Percentiles rank a stretch among this genome's conserved stretches.
Evolutionary conservation across 2,329 filamentous ascomycete genomes (phyloP).

Genomic region (Penicillium carneum): DNA sequence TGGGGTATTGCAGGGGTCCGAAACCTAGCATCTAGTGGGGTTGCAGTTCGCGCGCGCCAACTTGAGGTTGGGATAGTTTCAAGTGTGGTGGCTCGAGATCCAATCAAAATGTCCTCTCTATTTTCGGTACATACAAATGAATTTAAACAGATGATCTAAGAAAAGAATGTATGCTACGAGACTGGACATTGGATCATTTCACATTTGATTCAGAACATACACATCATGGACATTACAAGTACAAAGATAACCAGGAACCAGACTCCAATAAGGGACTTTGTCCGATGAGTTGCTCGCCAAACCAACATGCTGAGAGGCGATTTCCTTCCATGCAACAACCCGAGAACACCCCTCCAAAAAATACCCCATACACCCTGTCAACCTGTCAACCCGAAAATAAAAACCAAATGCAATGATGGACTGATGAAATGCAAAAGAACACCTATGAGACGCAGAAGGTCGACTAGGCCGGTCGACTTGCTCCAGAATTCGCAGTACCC

Average conservation of each 20-base stretch:
- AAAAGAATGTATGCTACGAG: neutral
- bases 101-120: slow-evolving; percentile 23
- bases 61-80: slow-evolving; percentile 24
- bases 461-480: slow-evolving; percentile 44
- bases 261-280: slow-evolving; percentile 11
- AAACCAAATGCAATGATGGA: slow-evolving; percentile 16
- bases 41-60: slow-evolving; percentile 37
- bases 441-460: neutral
- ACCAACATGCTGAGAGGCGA: slow-evolving; percentile 36
- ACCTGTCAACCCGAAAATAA: slow-evolving; percentile 5
- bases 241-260: slow-evolving; percentile 17
- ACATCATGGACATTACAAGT: slow-evolving; percentile 33
- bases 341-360: slow-evolving; percentile 17
- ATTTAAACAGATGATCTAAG: neutral
- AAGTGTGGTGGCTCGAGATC: slow-evolving; percentile 20
- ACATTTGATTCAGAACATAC: slow-evolving; percentile 26
- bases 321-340: slow-evolving; percentile 32
- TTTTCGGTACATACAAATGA: neutral
- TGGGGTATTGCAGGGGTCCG: slow-evolving; percentile 3
- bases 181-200: slow-evolving; percentile 5
- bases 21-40: neutral
- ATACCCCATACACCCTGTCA: slow-evolving; percentile 8
- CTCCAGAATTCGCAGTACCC: slow-evolving; percentile 40
- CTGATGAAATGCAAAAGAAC: slow-evolving; percentile 7
- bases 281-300: slow-evolving; percentile 25